Conservation (phyloP, 148 eudicot genomes). For the Rhododendron ovatum region DNA sequence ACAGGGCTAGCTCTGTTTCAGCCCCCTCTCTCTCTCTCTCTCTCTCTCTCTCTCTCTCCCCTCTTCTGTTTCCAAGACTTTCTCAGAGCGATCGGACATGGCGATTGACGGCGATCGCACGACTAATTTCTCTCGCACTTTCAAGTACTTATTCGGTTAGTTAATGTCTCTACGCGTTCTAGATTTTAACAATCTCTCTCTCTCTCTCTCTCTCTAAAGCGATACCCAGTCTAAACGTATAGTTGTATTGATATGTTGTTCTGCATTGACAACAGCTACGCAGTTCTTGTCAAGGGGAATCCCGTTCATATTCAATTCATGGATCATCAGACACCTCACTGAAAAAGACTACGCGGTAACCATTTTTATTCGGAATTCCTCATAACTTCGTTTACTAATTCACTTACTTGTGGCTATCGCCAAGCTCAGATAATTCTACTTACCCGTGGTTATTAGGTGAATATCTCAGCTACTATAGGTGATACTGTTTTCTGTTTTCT, state of each 20-base stretch:
- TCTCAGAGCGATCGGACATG: background rate
- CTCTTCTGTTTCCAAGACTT: background rate
- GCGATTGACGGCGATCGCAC: constrained; percentile 17
- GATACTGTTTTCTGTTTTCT: no score
- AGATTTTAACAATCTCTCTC: background rate
- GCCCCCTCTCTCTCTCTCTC: no score
- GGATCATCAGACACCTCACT: constrained; percentile 91
- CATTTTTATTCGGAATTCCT: background rate
- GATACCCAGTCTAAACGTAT: background rate
- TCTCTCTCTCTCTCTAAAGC: background rate
- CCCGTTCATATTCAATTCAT: constrained; percentile 86
- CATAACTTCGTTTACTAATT: background rate
- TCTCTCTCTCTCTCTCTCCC: no score
- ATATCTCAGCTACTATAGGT: background rate
- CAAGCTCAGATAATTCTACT: background rate
- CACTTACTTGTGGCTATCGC: background rate
- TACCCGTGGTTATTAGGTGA: background rate
- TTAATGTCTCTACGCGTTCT: background rate
- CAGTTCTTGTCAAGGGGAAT: constrained; percentile 89
- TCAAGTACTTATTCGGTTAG: constrained; percentile 85
- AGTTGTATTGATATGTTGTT: background rate
- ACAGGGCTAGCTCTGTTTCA: background rate
- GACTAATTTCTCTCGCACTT: constrained; percentile 73
- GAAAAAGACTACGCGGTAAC: constrained; percentile 83
- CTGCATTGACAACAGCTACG: constrained; percentile 48